Evolutionary conservation across 768 basidiomycete species (phyloP).

Genomic region (Hortiboletus flavorubellus): DNA sequence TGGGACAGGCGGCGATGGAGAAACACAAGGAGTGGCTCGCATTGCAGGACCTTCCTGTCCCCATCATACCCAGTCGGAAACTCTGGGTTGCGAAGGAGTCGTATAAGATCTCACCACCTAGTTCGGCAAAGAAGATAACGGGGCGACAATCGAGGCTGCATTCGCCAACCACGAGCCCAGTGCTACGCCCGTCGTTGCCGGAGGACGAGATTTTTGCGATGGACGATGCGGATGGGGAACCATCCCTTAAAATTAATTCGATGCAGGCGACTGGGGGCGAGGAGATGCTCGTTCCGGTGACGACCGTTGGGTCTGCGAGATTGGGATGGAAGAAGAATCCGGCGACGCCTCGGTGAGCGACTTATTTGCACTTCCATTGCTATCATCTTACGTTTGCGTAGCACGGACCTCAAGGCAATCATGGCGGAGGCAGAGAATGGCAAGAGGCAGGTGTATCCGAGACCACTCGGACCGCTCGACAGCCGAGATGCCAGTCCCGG

Average conservation of each 20-base stretch:
- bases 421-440: constrained; percentile 72
- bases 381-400: constrained; percentile 29
- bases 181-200: constrained; percentile 15
- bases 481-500: neutral
- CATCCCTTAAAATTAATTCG: constrained; percentile 22
- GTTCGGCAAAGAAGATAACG: constrained; percentile 12
- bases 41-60: constrained; percentile 61
- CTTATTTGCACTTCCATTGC: constrained; percentile 10
- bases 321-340: constrained; percentile 47
- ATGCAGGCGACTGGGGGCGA: constrained; percentile 8
- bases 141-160: neutral
- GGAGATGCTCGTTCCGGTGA: neutral
- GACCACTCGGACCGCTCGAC: neutral
- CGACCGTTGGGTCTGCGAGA: constrained; percentile 7
- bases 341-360: constrained; percentile 49
- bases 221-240: constrained; percentile 64
- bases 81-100: constrained; percentile 24
- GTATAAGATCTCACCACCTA: constrained; percentile 32
- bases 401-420: constrained; percentile 79
- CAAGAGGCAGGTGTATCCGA: constrained; percentile 12
- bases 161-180: constrained; percentile 22
- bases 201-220: constrained; percentile 79
- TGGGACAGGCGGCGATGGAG: constrained; percentile 54
- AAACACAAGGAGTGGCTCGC: constrained; percentile 71
- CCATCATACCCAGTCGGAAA: constrained; percentile 39